Conservation (phyloP, 1,284 basidiomycete genomes). For the Xerocomus minutiporus region DNA sequence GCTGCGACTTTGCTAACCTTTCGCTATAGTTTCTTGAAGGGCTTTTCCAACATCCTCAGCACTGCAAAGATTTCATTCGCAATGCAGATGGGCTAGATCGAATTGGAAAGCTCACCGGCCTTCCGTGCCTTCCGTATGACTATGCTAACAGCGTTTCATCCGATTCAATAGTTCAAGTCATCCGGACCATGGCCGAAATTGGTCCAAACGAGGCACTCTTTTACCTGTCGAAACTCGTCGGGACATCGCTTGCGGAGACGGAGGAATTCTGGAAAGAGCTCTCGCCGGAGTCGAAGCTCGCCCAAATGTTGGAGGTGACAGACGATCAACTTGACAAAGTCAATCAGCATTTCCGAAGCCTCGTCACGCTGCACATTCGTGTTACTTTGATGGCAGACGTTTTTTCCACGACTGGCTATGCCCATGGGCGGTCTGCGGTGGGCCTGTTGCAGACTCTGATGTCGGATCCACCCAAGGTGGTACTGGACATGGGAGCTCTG, state of each 20-base stretch:
- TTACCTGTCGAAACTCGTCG: conserved; percentile 70
- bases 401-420: conserved; percentile 80
- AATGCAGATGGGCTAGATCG: conserved; percentile 72
- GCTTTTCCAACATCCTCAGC: conserved; percentile 85
- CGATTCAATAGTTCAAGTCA: conserved; percentile 82
- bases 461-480: conserved; percentile 59
- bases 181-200: conserved; percentile 86
- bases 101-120: conserved; percentile 72
- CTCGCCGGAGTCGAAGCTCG: conserved; percentile 54
- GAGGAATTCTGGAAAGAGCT: conserved; percentile 65
- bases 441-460: conserved; percentile 75
- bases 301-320: conserved; percentile 51
- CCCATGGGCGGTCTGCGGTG: conserved; percentile 76
- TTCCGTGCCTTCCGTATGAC: conserved; percentile 88
- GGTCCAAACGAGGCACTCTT: conserved; percentile 74
- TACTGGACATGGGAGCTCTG: conserved; percentile 74
- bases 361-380: conserved; percentile 78
- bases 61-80: conserved; percentile 87
- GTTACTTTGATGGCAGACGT: conserved; percentile 85
- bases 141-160: conserved; percentile 80
- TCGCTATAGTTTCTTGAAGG: conserved; percentile 79
- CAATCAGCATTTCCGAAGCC: conserved; percentile 69
- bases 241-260: conserved; percentile 66
- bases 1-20: conserved; percentile 7
- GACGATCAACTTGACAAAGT: conserved; percentile 47